phyloP scores from a whole-genome alignment of 2,329 filamentous ascomycete species.

The Beauveria scarabaeidicola region DNA sequence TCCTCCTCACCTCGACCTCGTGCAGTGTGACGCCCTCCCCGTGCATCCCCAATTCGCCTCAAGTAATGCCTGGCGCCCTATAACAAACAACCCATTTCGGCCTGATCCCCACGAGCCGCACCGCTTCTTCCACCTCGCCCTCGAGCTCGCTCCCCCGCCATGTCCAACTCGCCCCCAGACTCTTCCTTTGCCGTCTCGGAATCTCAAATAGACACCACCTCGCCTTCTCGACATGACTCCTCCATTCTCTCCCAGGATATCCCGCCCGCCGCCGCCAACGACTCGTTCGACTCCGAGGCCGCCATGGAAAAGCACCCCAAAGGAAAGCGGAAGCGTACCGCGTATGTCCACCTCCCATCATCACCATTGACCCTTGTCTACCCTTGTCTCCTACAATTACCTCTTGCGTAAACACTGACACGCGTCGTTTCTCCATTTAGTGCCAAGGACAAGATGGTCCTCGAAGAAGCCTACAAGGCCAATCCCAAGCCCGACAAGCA shows the following conservation, averaged over 20 bases:
- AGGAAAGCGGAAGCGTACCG: slow-evolving; percentile 54
- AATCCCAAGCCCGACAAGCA: slow-evolving; percentile 91
- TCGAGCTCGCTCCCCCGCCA: not conserved
- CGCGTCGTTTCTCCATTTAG: slow-evolving; percentile 33
- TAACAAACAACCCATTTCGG: slow-evolving; percentile 5
- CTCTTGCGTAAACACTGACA: slow-evolving; percentile 10
- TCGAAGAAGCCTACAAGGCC: slow-evolving; percentile 74
- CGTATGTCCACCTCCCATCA: slow-evolving; percentile 36
- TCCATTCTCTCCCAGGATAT: slow-evolving; percentile 7
- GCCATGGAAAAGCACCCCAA: slow-evolving; percentile 42
- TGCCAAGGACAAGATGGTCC: slow-evolving; percentile 77
- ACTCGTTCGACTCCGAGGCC: slow-evolving; percentile 11
- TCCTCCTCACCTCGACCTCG: not conserved
- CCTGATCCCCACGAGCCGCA: slow-evolving; percentile 8
- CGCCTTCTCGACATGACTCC: slow-evolving; percentile 7
- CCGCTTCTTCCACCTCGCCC: slow-evolving; percentile 2
- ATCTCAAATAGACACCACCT: not conserved
- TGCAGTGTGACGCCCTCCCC: not conserved
- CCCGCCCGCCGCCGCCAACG: not conserved
- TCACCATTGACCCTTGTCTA: not conserved
- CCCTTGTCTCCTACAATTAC: no score
- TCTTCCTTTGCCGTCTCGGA: slow-evolving; percentile 8
- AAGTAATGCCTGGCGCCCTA: slow-evolving; percentile 7
- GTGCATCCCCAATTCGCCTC: not conserved
- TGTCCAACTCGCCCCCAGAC: slow-evolving; percentile 6